These are phyloP conservation scores for Cryptosporidium muris DNA, from an alignment of 169 alveolate genomes.

Conservation along the genomic window DNA sequence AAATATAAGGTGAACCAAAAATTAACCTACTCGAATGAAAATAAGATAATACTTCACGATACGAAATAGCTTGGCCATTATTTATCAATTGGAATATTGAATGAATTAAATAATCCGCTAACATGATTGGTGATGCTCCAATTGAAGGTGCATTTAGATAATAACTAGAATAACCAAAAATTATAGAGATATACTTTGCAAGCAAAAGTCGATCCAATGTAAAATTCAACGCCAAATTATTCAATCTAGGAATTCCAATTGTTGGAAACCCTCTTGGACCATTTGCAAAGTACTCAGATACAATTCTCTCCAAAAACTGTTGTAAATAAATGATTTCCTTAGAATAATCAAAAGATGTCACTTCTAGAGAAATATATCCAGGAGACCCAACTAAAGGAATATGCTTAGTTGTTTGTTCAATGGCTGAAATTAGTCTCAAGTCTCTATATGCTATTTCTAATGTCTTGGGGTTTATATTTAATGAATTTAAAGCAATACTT, in stretches of 20 bases:
- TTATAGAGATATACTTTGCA: slow-evolving; percentile 2
- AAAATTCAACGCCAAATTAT: slow-evolving; percentile 31
- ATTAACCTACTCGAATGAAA: too few relatives aligned
- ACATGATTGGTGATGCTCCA: slow-evolving; percentile 37
- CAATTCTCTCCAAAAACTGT: slow-evolving; percentile 43
- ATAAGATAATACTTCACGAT: too few relatives aligned
- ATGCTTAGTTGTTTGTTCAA: neutral
- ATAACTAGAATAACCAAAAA: slow-evolving; percentile 34
- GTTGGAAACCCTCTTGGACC: slow-evolving; percentile 64
- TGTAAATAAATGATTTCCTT: neutral
- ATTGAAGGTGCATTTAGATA: slow-evolving; percentile 54
- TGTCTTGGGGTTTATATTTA: neutral
- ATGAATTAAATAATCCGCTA: neutral
- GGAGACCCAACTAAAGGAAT: slow-evolving; percentile 3
- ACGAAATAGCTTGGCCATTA: too few relatives aligned
- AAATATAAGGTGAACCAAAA: neutral
- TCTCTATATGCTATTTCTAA: slow-evolving; percentile 32
- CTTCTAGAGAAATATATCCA: neutral
- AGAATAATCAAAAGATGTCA: neutral
- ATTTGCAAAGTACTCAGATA: slow-evolving; percentile 35
- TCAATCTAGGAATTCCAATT: slow-evolving; percentile 51
- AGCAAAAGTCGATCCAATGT: neutral
- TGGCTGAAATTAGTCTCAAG: slow-evolving; percentile 14
- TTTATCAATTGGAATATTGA: neutral
- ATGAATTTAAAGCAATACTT: neutral